A percentile compares a stretch with the other conserved stretches of the same genome.
Conservation (phyloP, 1,139 yeast genomes). For the Lodderomyces oxycetoniae region DNA sequence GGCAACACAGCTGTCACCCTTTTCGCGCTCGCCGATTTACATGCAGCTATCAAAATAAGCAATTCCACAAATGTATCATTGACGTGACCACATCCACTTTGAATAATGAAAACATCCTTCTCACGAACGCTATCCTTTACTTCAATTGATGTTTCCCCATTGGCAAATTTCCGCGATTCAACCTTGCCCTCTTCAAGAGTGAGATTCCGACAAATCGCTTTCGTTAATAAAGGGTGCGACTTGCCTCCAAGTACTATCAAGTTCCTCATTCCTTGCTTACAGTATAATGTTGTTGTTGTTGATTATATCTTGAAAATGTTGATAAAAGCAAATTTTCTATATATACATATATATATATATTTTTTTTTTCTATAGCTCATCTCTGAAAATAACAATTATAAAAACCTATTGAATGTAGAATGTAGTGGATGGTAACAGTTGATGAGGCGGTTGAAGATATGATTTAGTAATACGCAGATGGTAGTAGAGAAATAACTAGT, state of each 20-base stretch:
- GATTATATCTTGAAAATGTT: neutral
- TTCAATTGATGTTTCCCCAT: constrained; percentile 89
- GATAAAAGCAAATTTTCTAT: too few species aligned
- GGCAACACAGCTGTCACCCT: constrained; percentile 95
- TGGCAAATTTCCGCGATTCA: constrained; percentile 54
- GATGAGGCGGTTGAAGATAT: too few species aligned
- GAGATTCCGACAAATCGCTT: constrained; percentile 57
- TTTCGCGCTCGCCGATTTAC: constrained; percentile 92
- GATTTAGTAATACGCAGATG: too few species aligned
- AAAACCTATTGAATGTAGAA: too few species aligned
- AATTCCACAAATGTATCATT: constrained; percentile 89
- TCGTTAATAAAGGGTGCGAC: constrained; percentile 63
- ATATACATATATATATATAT: constrained; percentile 2
- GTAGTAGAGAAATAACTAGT: too few species aligned
- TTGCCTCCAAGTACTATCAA: constrained; percentile 74
- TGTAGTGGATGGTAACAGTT: too few species aligned
- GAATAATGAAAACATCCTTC: constrained; percentile 85
- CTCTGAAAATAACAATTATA: too few species aligned
- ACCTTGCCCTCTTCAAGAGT: constrained; percentile 60
- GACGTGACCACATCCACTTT: constrained; percentile 81
- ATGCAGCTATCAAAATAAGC: constrained; percentile 84
- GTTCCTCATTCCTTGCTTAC: constrained; percentile 70
- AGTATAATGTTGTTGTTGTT: too few species aligned
- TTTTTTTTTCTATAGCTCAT: constrained; percentile 8
- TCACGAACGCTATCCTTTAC: constrained; percentile 84